Evolutionary conservation across 2,329 filamentous ascomycete species (phyloP).

Genomic region (Diaporthe citriasiana): DNA sequence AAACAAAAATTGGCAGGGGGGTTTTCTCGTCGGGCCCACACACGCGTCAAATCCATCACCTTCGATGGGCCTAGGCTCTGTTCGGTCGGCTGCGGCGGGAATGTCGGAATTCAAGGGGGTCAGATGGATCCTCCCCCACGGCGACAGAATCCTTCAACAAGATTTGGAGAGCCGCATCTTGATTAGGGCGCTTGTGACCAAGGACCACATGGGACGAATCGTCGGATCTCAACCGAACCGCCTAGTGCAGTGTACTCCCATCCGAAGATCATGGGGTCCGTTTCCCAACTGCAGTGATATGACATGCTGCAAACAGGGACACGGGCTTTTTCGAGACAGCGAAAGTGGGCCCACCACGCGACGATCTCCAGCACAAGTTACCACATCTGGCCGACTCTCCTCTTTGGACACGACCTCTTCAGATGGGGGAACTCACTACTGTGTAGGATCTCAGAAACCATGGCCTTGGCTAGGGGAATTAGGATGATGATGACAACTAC

Average conservation of each 20-base stretch:
- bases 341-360: slow-evolving; percentile 26
- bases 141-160: slow-evolving; percentile 16
- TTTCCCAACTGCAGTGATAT: slow-evolving; percentile 3
- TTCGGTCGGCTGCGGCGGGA: slow-evolving; percentile 19
- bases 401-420: neutral
- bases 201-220: neutral
- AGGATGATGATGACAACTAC: neutral
- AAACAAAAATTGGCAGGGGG: slow-evolving; percentile 36
- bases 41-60: neutral
- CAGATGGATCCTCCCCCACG: slow-evolving; percentile 29
- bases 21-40: neutral
- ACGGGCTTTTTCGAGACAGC: slow-evolving; percentile 5
- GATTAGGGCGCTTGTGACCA: slow-evolving; percentile 14
- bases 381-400: slow-evolving; percentile 1
- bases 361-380: neutral
- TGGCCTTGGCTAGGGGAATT: neutral
- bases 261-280: slow-evolving; percentile 19
- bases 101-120: slow-evolving; percentile 39
- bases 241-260: neutral
- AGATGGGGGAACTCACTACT: neutral
- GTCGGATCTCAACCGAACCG: slow-evolving; percentile 25
- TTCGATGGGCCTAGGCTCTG: slow-evolving; percentile 1
- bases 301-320: slow-evolving; percentile 7
- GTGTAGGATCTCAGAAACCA: slow-evolving; percentile 8
- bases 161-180: slow-evolving; percentile 31